Evolutionary conservation across 768 basidiomycete genomes (phyloP).

Genomic region (Tricholoma sp.): DNA sequence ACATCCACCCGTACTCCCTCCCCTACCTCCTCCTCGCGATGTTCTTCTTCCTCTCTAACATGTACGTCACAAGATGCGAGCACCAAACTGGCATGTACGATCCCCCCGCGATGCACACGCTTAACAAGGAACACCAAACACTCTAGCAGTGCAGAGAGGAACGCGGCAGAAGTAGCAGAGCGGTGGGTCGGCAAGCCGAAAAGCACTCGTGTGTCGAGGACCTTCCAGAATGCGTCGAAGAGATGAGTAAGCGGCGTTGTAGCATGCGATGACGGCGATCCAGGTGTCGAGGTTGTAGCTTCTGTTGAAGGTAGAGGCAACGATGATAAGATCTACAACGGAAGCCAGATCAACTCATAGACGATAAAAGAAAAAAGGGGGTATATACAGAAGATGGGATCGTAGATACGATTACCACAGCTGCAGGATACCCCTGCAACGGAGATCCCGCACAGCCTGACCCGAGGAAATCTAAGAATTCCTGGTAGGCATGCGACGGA

Average conservation of each 20-base stretch:
- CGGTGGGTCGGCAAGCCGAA: conserved; percentile 44
- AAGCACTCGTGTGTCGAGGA: conserved; percentile 63
- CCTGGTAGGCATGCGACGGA: conserved; percentile 48
- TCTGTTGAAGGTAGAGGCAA: not conserved
- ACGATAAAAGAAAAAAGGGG: not conserved
- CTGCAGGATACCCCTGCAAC: conserved; percentile 72
- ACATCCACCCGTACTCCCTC: not conserved
- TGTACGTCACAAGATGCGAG: not conserved
- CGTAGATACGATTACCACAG: conserved; percentile 78
- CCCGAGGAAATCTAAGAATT: conserved; percentile 77
- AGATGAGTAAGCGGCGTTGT: conserved; percentile 39
- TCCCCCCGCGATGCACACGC: conserved; percentile 27
- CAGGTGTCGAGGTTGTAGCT: not conserved
- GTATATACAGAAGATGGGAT: conserved; percentile 60
- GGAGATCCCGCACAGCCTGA: conserved; percentile 79
- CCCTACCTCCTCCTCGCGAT: not conserved
- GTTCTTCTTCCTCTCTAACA: not conserved
- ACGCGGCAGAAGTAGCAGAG: conserved; percentile 51
- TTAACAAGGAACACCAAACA: conserved; percentile 56
- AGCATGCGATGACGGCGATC: conserved; percentile 3
- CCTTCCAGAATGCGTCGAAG: conserved; percentile 80
- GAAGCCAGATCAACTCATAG: not conserved
- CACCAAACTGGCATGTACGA: conserved; percentile 2
- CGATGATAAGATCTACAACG: conserved; percentile 24
- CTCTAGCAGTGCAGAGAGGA: conserved; percentile 67